Conservation (phyloP, 352 stramenopile genomes). For the Globisporangium rhizosaccharum region DNA sequence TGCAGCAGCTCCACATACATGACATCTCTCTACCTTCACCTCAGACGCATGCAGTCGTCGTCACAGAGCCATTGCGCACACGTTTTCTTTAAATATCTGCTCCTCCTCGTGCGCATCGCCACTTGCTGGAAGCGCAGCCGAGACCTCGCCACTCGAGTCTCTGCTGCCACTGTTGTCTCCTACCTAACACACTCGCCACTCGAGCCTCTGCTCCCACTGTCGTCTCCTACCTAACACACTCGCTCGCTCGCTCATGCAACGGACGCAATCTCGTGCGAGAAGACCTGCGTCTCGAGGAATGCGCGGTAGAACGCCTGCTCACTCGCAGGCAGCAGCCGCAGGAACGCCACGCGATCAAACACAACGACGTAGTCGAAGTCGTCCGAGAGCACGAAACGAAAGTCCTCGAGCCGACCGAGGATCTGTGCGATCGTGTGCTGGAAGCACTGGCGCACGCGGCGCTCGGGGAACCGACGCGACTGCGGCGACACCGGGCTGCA, state of each 20-base stretch:
- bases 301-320: slow-evolving; percentile 67
- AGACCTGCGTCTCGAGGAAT: slow-evolving; percentile 85
- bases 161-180: too few species aligned
- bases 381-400: slow-evolving; percentile 80
- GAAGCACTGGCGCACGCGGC: slow-evolving; percentile 57
- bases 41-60: neutral
- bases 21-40: neutral
- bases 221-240: neutral
- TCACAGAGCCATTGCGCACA: too few species aligned
- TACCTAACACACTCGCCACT: too few species aligned
- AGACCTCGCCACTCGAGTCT: too few species aligned
- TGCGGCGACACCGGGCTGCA: slow-evolving; percentile 24
- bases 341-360: slow-evolving; percentile 73
- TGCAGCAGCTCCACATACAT: too few species aligned
- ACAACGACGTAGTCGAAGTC: slow-evolving; percentile 86
- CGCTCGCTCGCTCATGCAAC: slow-evolving; percentile 24
- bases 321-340: slow-evolving; percentile 38
- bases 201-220: too few species aligned
- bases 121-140: too few species aligned
- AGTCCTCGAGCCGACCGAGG: slow-evolving; percentile 60
- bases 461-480: slow-evolving; percentile 43
- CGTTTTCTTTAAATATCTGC: neutral
- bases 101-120: neutral
- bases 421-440: slow-evolving; percentile 41
- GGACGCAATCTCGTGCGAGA: slow-evolving; percentile 78